A percentile compares a stretch with the other conserved stretches of the same genome.
phyloP scores from a whole-genome alignment of 192 early-diverging fungal species.

The Coemansia asiatica region DNA sequence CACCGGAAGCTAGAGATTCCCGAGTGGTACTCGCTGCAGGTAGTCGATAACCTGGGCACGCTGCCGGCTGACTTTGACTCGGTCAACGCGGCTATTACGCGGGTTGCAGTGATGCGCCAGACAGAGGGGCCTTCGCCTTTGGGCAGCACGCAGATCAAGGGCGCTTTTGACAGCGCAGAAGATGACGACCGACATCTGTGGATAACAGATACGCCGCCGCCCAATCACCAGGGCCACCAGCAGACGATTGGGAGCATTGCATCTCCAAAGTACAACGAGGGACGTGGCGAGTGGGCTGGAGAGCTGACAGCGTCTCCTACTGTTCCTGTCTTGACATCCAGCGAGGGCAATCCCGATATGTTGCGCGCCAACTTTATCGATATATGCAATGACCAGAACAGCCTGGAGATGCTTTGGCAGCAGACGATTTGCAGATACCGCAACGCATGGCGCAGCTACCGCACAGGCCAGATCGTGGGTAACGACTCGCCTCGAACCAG shows the following conservation, averaged over 20 bases:
- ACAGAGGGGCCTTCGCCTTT: slow-evolving; percentile 6
- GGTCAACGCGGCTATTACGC: slow-evolving; percentile 47
- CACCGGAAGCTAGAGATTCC: slow-evolving; percentile 16
- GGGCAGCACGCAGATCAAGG: not conserved
- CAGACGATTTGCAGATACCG: slow-evolving; percentile 44
- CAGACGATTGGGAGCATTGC: not conserved
- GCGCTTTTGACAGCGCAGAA: not conserved
- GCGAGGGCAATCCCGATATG: slow-evolving; percentile 59
- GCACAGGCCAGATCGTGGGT: not conserved
- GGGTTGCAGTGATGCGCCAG: slow-evolving; percentile 25
- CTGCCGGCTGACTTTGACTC: slow-evolving; percentile 42
- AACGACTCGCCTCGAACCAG: slow-evolving; percentile 22
- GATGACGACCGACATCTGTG: not conserved
- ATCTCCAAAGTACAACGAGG: slow-evolving; percentile 28
- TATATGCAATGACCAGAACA: slow-evolving; percentile 60
- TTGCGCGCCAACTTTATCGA: slow-evolving; percentile 63
- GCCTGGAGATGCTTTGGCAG: slow-evolving; percentile 69
- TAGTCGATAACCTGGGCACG: slow-evolving; percentile 30
- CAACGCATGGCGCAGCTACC: slow-evolving; percentile 30
- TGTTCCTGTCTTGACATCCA: slow-evolving; percentile 12
- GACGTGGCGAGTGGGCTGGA: slow-evolving; percentile 8
- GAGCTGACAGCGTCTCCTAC: slow-evolving; percentile 14
- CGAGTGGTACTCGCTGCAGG: slow-evolving; percentile 23
- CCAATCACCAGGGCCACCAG: too few species aligned
- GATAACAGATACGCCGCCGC: not conserved